A percentile compares a stretch with the other conserved stretches of the same genome.
These are phyloP conservation scores for Salvia hispanica DNA, from an alignment of 257 asterid species.

Conservation along the genomic window DNA sequence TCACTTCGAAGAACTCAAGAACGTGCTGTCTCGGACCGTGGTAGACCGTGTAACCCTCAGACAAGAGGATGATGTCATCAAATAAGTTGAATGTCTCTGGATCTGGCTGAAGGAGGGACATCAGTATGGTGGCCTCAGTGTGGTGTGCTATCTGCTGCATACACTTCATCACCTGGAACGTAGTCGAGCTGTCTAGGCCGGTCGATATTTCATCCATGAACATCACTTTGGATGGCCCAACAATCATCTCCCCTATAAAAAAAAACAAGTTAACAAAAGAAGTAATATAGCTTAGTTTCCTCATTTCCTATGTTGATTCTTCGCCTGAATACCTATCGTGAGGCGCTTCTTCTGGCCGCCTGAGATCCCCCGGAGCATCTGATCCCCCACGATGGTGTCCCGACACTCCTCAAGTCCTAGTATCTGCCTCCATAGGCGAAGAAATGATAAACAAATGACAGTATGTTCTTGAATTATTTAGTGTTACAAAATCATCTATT, in stretches of 20 bases:
- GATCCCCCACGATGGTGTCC: constrained; percentile 68
- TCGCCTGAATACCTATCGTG: constrained; percentile 44
- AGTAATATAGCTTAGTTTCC: not conserved
- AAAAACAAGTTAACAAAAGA: constrained; percentile 8
- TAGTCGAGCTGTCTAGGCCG: constrained; percentile 79
- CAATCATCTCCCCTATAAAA: constrained; percentile 73
- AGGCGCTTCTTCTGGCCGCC: constrained; percentile 73
- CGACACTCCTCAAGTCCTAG: constrained; percentile 61
- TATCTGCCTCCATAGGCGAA: constrained; percentile 39
- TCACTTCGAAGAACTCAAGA: constrained; percentile 55
- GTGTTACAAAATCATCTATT: too few relatives aligned
- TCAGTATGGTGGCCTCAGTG: constrained; percentile 59
- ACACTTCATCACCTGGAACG: constrained; percentile 69
- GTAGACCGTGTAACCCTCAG: constrained; percentile 70
- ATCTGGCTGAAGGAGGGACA: constrained; percentile 82
- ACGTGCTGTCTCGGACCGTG: constrained; percentile 70
- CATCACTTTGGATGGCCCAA: constrained; percentile 67
- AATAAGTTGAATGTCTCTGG: constrained; percentile 72
- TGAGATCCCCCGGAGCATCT: constrained; percentile 69
- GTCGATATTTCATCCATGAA: constrained; percentile 85
- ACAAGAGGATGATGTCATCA: constrained; percentile 67
- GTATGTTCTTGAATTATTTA: not conserved
- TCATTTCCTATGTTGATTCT: not conserved
- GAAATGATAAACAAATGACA: not conserved
- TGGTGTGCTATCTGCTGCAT: constrained; percentile 63